These are phyloP conservation scores for Chaetothyriales sp. DNA, from an alignment of 2,329 filamentous ascomycete species.

Conservation along the genomic window DNA sequence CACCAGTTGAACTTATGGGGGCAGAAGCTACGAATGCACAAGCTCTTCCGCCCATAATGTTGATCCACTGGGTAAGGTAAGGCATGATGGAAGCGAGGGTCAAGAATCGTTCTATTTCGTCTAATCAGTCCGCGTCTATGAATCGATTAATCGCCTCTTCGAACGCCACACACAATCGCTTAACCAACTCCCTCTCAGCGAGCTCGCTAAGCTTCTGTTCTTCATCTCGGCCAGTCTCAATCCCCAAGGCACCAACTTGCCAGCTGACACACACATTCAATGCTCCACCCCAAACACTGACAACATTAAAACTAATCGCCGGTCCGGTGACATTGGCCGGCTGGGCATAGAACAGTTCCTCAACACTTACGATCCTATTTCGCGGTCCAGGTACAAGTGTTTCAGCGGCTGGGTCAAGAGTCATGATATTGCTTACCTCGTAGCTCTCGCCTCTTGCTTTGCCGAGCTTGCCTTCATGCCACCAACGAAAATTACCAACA, in stretches of 20 bases:
- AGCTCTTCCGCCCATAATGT: no score
- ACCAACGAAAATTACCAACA: constrained; percentile 26
- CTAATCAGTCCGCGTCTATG: no score
- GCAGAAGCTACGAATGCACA: no score
- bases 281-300: constrained; percentile 27
- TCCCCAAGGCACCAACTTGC: constrained; percentile 30
- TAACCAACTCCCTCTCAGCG: no score
- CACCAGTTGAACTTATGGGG: no score
- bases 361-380: constrained; percentile 14
- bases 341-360: constrained; percentile 32
- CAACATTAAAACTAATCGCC: constrained; percentile 30
- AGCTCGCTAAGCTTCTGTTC: no score
- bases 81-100: no score
- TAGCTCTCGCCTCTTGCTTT: constrained; percentile 29
- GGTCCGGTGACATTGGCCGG: constrained; percentile 28
- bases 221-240: background rate
- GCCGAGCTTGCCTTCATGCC: constrained; percentile 28
- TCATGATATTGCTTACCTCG: constrained; percentile 35
- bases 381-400: no score
- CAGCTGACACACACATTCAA: constrained; percentile 30
- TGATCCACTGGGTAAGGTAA: no score
- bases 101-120: no score
- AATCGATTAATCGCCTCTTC: no score
- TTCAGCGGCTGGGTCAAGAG: constrained; percentile 20
- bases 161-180: no score